These are phyloP conservation scores for Pythium vanterpoolii DNA, from an alignment of 352 stramenopile species.

Conservation along the genomic window DNA sequence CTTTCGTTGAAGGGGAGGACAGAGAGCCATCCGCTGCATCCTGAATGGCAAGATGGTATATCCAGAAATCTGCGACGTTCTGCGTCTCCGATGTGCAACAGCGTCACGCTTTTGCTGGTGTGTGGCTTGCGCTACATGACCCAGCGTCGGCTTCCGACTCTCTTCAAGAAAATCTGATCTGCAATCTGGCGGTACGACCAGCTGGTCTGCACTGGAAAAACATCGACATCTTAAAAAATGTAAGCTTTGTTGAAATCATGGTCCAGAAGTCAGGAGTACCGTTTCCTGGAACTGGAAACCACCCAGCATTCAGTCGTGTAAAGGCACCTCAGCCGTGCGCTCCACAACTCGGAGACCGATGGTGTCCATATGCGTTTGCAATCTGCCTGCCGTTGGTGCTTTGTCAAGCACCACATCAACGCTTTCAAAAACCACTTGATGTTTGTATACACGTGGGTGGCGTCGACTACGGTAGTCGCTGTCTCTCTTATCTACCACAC, in stretches of 20 bases:
- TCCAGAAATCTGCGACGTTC: not conserved
- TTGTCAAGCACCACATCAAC: not conserved
- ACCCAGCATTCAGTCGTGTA: constrained; percentile 2
- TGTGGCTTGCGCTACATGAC: not conserved
- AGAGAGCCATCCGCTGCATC: too few relatives aligned
- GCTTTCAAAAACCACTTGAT: constrained; percentile 14
- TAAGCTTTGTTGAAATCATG: not conserved
- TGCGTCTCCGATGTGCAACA: not conserved
- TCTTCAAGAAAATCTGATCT: constrained; percentile 6
- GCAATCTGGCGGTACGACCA: not conserved
- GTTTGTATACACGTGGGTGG: constrained; percentile 9
- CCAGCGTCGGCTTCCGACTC: constrained; percentile 5
- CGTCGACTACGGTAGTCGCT: not conserved
- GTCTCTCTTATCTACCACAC: not conserved
- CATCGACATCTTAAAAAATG: not conserved
- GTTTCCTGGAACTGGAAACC: constrained; percentile 5
- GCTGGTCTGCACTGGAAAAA: constrained; percentile 9
- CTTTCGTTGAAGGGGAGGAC: too few relatives aligned
- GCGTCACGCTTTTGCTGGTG: not conserved
- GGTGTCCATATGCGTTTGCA: not conserved
- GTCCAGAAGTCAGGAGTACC: constrained; percentile 5
- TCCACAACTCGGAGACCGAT: not conserved
- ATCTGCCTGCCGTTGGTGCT: not conserved
- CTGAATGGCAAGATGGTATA: not conserved
- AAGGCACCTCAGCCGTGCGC: not conserved